These are phyloP conservation scores for Harringtonia lauricola DNA, from an alignment of 2,329 filamentous ascomycete species.

Conservation along the genomic window DNA sequence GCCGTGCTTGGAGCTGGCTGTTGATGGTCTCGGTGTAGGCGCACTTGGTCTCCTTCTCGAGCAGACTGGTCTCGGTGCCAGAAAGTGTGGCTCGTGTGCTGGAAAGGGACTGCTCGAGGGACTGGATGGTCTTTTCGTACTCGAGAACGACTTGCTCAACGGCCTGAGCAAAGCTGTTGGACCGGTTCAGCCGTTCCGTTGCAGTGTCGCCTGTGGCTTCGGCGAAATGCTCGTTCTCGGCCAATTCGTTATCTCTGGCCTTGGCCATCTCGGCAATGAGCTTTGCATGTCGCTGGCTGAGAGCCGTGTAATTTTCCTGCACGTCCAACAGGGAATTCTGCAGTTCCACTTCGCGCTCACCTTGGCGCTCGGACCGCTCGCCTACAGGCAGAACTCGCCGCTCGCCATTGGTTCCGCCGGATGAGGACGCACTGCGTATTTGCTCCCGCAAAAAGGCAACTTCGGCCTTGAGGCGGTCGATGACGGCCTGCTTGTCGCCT, in stretches of 20 bases:
- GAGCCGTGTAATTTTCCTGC: constrained; percentile 87
- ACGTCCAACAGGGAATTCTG: constrained; percentile 88
- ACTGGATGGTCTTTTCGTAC: constrained; percentile 97
- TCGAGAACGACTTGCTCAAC: constrained; percentile 94
- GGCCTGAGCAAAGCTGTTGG: constrained; percentile 89
- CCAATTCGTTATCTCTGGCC: constrained; percentile 59
- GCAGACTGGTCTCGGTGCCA: constrained; percentile 69
- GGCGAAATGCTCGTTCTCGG: constrained; percentile 46
- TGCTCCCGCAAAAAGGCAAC: constrained; percentile 90
- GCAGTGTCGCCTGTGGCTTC: constrained; percentile 64
- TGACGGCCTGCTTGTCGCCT: constrained; percentile 84
- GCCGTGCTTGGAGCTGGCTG: constrained; percentile 71
- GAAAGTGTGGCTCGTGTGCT: constrained; percentile 78
- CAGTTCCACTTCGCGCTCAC: constrained; percentile 77
- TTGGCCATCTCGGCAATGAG: constrained; percentile 89
- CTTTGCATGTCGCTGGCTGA: constrained; percentile 89
- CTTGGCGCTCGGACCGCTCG: constrained; percentile 68
- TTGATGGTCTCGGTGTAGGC: constrained; percentile 91
- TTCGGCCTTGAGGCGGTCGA: constrained; percentile 87
- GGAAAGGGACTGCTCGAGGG: constrained; percentile 80
- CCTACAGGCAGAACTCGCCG: constrained; percentile 43
- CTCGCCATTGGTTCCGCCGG: constrained; percentile 45
- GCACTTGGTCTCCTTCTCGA: constrained; percentile 90
- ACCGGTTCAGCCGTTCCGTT: constrained; percentile 81
- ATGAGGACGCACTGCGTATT: constrained; percentile 66